phyloP scores from a whole-genome alignment of 2,329 filamentous ascomycete species.

The Mariannaea elegans region DNA sequence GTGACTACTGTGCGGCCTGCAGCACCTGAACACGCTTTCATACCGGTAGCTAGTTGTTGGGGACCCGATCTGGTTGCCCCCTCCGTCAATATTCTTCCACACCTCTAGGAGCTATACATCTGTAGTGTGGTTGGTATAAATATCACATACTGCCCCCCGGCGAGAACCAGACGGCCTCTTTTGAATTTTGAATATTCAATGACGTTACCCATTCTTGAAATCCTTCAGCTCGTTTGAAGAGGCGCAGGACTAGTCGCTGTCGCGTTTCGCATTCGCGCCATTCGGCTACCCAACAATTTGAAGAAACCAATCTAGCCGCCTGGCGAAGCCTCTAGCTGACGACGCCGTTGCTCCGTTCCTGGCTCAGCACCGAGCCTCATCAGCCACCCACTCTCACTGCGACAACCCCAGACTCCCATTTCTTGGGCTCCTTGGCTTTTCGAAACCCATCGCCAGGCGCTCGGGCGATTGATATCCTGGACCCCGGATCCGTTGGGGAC shows the following conservation, averaged over 20 bases:
- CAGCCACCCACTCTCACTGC: conserved; percentile 16
- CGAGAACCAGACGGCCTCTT: not conserved
- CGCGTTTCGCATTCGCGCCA: conserved; percentile 16
- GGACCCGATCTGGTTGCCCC: conserved; percentile 1
- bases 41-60: conserved; percentile 22
- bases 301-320: not conserved
- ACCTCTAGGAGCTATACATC: too few relatives aligned
- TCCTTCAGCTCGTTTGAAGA: conserved; percentile 17
- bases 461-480: conserved; percentile 10
- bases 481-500: conserved; percentile 14
- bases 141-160: conserved; percentile 16
- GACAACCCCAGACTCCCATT: conserved; percentile 7
- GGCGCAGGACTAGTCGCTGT: conserved; percentile 17
- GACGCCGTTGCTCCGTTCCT: conserved; percentile 10
- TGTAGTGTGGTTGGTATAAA: conserved; percentile 12
- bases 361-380: conserved; percentile 23
- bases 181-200: not conserved
- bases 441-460: conserved; percentile 15
- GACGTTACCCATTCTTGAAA: not conserved
- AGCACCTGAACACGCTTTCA: conserved; percentile 4
- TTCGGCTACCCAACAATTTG: conserved; percentile 11
- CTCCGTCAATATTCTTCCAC: too few relatives aligned
- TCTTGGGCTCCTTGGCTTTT: conserved; percentile 1
- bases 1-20: not conserved
- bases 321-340: conserved; percentile 20